Base-by-base conservation (phyloP, 106 monocot genomes). In the Ottelia alismoides region DNA sequence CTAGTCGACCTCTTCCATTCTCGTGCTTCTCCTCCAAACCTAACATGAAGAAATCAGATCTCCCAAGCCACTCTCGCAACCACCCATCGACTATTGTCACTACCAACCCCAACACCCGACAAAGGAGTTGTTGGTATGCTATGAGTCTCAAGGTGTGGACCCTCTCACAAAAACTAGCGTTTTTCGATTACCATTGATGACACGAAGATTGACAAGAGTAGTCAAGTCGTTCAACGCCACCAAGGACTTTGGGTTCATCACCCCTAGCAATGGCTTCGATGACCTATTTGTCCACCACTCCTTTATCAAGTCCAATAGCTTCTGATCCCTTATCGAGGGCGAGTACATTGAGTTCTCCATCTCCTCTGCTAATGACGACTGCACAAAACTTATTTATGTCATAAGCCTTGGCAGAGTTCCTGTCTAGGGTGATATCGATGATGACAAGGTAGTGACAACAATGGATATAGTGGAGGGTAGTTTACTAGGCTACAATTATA, bases 221-320 rank as follows among this genome's bases (percentile, higher is more conserved):
- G 67, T 74, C 55, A 67, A 62, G 51, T 67, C 67, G 74, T 68
- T 74, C 56, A 56, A 67, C 43, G 62, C 20, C n/a, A 28, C 61
- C 11, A 74, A 67, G 62, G 74, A 67, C 0, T 74, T 74, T 46
- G 74, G 74, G 4, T 74, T 74, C 67, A 74, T 74, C 56, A 62
- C 40, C 6, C 67, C 74, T 0, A 64, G 64, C 25, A 58, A 49
- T 49, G 74, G 74, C 51, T 27, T 51, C 14, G 68, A 68, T 30
- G 74, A 74, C 16, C 32, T 74, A 19, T 61, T 74, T 59, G 66
- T 74, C 17, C 74, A 74, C 52, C 68, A 74, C 57, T 52, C 63
- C 11, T 69, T 68, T 28, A 69, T 74, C 52, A 68, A 69, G 46
- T 57, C 74, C 17, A 51, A 62, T 28, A 68, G 74, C 45, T 74